Conservation (phyloP, 2,329 filamentous ascomycete genomes). For the Colletotrichum orchidophilum region DNA sequence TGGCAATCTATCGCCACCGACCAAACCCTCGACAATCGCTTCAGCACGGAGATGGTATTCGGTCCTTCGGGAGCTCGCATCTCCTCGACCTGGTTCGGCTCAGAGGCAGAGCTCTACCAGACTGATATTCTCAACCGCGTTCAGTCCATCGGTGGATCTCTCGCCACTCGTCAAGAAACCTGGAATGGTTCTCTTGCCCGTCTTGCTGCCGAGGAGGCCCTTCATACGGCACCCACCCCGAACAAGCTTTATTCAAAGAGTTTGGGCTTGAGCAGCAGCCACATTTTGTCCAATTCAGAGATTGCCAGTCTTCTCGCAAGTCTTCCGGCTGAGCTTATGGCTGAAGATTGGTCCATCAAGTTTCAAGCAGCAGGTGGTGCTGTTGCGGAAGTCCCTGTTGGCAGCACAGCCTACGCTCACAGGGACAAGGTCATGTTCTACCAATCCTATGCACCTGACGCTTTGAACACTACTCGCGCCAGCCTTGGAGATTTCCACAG, state of each 20-base stretch:
- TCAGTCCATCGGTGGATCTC: constrained; percentile 45
- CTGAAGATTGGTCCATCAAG: constrained; percentile 62
- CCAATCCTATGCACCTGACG: constrained; percentile 61
- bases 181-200: constrained; percentile 63
- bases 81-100: constrained; percentile 63
- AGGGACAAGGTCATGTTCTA: constrained; percentile 66
- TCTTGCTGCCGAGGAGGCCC: constrained; percentile 51
- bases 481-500: neutral
- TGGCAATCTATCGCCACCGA: constrained; percentile 63
- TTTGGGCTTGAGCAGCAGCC: constrained; percentile 54
- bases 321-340: constrained; percentile 53
- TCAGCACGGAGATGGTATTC: constrained; percentile 59
- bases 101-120: constrained; percentile 56
- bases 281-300: constrained; percentile 50
- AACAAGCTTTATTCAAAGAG: constrained; percentile 60
- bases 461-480: constrained; percentile 43
- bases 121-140: constrained; percentile 52
- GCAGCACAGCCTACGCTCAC: constrained; percentile 64
- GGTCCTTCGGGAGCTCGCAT: constrained; percentile 57
- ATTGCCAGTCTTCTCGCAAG: constrained; percentile 58
- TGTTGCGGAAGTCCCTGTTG: constrained; percentile 56
- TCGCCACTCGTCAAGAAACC: constrained; percentile 55
- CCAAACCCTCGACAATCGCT: constrained; percentile 58
- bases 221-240: constrained; percentile 51
- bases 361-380: constrained; percentile 65